Evolutionary conservation across 1,284 basidiomycete genomes (phyloP).

Genomic region (Hypsizygus ulmarius): DNA sequence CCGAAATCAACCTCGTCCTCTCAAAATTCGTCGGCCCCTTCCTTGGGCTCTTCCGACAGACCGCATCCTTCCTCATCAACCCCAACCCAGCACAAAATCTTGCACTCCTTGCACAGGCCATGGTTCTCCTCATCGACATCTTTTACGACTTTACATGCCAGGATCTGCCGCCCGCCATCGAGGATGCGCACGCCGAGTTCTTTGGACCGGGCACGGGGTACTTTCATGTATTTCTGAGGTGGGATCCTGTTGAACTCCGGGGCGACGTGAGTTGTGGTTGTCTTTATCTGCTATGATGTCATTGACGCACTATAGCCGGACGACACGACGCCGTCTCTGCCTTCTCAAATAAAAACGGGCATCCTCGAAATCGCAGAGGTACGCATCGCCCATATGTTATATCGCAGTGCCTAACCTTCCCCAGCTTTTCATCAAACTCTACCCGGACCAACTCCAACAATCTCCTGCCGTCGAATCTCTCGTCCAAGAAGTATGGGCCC

Average conservation of each 20-base stretch:
- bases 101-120: constrained; percentile 62
- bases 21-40: constrained; percentile 82
- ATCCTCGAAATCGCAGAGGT: constrained; percentile 91
- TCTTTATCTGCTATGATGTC: constrained; percentile 5
- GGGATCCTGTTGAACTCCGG: constrained; percentile 70
- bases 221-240: constrained; percentile 78
- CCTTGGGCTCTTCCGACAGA: constrained; percentile 77
- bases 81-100: constrained; percentile 40
- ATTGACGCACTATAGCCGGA: constrained; percentile 57
- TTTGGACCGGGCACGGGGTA: constrained; percentile 69
- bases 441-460: constrained; percentile 80
- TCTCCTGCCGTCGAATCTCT: constrained; percentile 75
- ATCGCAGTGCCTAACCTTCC: constrained; percentile 6
- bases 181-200: constrained; percentile 84
- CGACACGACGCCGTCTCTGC: constrained; percentile 77
- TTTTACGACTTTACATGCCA: constrained; percentile 96
- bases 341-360: constrained; percentile 85
- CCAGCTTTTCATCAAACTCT: constrained; percentile 88
- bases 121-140: constrained; percentile 81
- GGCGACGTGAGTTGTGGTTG: constrained; percentile 66
- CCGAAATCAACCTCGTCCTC: constrained; percentile 92
- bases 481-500: constrained; percentile 90
- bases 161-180: constrained; percentile 92
- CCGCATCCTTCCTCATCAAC: constrained; percentile 45
- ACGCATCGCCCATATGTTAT: constrained; percentile 7